These are phyloP conservation scores for Trichoderma sp. DNA, from an alignment of 2,329 filamentous ascomycete genomes.

Conservation along the genomic window DNA sequence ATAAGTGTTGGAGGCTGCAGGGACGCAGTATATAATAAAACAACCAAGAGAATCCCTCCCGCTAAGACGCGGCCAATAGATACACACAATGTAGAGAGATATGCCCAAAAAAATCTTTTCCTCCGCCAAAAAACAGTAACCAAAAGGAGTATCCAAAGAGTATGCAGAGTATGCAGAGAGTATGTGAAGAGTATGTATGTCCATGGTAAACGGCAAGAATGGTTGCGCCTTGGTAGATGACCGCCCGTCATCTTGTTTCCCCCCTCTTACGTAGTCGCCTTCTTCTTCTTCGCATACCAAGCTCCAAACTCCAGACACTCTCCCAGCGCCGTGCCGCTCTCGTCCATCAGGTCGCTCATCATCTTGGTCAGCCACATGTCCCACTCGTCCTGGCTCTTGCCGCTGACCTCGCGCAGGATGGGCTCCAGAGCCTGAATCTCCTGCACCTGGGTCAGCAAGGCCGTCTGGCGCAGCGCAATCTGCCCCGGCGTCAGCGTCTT, in stretches of 20 bases:
- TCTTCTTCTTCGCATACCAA: constrained; percentile 80
- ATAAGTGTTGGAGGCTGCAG: background rate
- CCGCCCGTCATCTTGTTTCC: background rate
- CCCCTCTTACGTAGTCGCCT: background rate
- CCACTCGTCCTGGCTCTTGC: constrained; percentile 91
- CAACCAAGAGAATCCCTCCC: constrained; percentile 8
- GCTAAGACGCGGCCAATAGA: constrained; percentile 1
- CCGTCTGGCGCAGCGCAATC: constrained; percentile 72
- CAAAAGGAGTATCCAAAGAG: background rate
- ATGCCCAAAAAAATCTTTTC: background rate
- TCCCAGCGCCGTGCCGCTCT: constrained; percentile 76
- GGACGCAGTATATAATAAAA: constrained; percentile 3
- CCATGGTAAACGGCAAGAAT: background rate
- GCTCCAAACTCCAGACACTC: constrained; percentile 86
- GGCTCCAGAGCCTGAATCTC: constrained; percentile 86
- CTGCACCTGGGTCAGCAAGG: constrained; percentile 78
- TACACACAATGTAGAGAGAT: background rate
- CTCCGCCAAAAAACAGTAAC: background rate
- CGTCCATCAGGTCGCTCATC: constrained; percentile 80
- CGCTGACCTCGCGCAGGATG: constrained; percentile 76
- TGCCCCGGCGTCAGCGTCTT: constrained; percentile 68
- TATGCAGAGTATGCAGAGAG: background rate
- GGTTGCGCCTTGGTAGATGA: no score
- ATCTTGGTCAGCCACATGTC: constrained; percentile 85
- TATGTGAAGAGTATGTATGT: background rate